Evolutionary conservation across 1,284 basidiomycete species (phyloP), one percentile per base, ranked within the genome.

Genomic region (Mycosarcoma mackinlayi): DNA sequence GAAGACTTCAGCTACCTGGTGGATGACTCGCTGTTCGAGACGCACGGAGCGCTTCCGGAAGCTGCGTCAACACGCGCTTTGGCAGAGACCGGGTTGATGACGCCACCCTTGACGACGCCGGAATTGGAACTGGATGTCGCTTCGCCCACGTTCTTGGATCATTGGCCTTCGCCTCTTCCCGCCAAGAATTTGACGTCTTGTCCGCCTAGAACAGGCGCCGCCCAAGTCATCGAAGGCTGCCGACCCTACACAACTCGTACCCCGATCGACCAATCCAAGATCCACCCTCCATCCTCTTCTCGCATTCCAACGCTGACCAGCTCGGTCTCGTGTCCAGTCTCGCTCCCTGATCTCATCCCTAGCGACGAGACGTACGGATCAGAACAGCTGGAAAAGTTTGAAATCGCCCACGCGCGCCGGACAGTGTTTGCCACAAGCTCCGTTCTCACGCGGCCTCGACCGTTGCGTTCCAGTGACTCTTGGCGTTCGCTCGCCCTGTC

Each of bases 31-130:
- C 38, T 57, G 16, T 23, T 33, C 16, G 38, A 40, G 21, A 16
- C 24, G 39, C 24, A 25, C 5, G 39, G 27, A 6, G 19, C 18
- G 37, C 19, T 6, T 7, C 8, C 6, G 13, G 16, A 28, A 5
- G 35, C 5, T 5, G 21, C 13, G 19, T n/a, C 7, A 8, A 38
- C n/a, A 21, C 21, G 37, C 9, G 19, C 8, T 2, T 19, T 19
- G 21, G 37, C 3, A 9, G 37, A 19, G 16, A 58, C 18, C 11
- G 47, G 50, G 6, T 19, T 53, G 18, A 50, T 63, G 50, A 59
- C 67, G 21, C 61, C 67, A 16, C 54, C 68, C 7, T 30, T 71
- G 23, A 62, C 49, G 21, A 71, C 68, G 24, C 68, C 68, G 2
- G 68, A 65, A 31, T 27, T 71, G 24, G 62, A 48, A 6, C 25